Percentiles rank a stretch among this genome's conserved stretches.
Conservation (phyloP, 2,329 filamentous ascomycete species). For the Peltaster fructicola region DNA sequence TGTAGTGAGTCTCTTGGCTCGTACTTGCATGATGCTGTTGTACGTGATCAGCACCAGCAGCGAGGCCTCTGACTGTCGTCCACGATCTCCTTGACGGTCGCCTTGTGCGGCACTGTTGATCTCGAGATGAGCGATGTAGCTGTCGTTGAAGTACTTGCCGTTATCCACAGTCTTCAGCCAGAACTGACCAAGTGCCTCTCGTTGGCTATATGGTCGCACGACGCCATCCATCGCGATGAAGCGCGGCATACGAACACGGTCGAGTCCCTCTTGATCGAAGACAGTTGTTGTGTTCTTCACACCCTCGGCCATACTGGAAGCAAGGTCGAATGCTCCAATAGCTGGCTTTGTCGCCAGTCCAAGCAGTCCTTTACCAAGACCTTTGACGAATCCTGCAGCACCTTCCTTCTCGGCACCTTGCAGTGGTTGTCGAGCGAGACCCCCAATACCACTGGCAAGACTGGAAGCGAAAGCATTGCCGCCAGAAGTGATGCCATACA, state of each 20-base stretch:
- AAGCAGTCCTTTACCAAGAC: conserved; percentile 84
- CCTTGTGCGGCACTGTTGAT: conserved; percentile 51
- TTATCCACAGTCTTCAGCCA: conserved; percentile 98
- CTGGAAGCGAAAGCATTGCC: conserved; percentile 90
- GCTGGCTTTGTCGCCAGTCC: conserved; percentile 94
- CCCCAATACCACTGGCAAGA: conserved; percentile 82
- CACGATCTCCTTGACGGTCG: conserved; percentile 22
- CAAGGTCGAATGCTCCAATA: conserved; percentile 90
- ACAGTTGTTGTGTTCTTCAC: conserved; percentile 98
- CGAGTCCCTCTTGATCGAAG: conserved; percentile 85
- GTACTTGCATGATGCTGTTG: conserved; percentile 69
- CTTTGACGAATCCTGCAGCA: conserved; percentile 87
- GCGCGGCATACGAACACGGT: conserved; percentile 80
- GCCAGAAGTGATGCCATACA: conserved; percentile 89
- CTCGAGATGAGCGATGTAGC: conserved; percentile 92
- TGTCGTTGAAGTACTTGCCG: conserved; percentile 92
- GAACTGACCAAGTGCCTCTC: conserved; percentile 89
- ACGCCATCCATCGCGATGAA: conserved; percentile 88
- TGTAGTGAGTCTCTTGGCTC: conserved; percentile 65
- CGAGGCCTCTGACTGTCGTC: conserved; percentile 13
- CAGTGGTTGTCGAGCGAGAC: conserved; percentile 79
- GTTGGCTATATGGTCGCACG: conserved; percentile 82
- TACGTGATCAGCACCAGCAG: conserved; percentile 53
- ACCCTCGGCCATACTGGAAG: conserved; percentile 90
- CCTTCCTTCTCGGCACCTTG: conserved; percentile 95